phyloP scores from a whole-genome alignment of 768 basidiomycete genomes.

The Xerocomus spinulosus region DNA sequence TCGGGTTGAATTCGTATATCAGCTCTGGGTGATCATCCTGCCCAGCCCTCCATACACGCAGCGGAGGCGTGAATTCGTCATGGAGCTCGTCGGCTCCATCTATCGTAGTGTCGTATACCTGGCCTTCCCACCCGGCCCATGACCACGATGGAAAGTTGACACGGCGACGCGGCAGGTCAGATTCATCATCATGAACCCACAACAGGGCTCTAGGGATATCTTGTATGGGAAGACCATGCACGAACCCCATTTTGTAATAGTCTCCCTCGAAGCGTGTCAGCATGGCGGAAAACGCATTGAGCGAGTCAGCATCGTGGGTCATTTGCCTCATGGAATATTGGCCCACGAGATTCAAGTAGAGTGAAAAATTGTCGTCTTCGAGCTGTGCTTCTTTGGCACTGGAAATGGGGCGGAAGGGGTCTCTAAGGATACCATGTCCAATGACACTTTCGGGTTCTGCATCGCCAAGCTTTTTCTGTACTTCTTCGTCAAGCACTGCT shows the following conservation, averaged over 20 bases:
- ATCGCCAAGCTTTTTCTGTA: background rate
- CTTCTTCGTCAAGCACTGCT: background rate
- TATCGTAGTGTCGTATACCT: background rate
- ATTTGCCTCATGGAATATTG: slow-evolving; percentile 4
- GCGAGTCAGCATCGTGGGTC: slow-evolving; percentile 8
- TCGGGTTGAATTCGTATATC: slow-evolving; percentile 8
- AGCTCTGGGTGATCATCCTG: background rate
- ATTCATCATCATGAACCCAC: slow-evolving; percentile 14
- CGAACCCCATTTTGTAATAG: slow-evolving; percentile 8
- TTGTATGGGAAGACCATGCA: background rate
- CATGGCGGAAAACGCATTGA: slow-evolving; percentile 14
- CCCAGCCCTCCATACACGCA: slow-evolving; percentile 11
- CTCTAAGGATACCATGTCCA: background rate
- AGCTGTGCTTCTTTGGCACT: background rate
- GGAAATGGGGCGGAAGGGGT: slow-evolving; percentile 9
- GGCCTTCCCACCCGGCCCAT: slow-evolving; percentile 6
- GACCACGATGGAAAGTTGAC: slow-evolving; percentile 7
- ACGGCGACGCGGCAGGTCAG: background rate
- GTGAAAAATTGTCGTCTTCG: background rate
- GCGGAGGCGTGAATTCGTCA: background rate
- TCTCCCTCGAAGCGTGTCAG: slow-evolving; percentile 2
- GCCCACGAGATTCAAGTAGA: slow-evolving; percentile 5
- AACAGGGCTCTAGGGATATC: slow-evolving; percentile 9
- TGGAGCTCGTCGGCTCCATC: background rate
- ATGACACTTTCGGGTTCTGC: background rate